phyloP scores from a whole-genome alignment of 1,284 basidiomycete genomes.

The Cutaneotrichosporon sp. region DNA sequence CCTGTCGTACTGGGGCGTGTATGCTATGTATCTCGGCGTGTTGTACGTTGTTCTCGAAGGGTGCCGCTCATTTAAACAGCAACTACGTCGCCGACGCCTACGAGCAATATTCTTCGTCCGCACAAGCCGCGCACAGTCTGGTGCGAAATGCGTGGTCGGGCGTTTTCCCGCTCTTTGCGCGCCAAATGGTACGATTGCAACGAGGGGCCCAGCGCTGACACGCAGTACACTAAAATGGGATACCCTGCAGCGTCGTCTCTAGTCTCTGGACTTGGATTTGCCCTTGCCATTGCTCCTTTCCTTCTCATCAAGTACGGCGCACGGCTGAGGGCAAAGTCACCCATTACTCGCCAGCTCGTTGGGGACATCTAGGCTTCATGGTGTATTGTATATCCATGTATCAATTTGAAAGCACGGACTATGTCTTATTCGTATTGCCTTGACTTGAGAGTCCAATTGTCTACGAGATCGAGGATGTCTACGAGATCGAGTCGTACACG shows the following conservation, averaged over 20 bases:
- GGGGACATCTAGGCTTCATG: neutral
- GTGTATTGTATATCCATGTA: no score
- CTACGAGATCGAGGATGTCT: no score
- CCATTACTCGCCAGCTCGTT: conserved; percentile 1
- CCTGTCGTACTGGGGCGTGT: conserved; percentile 34
- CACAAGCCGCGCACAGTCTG: conserved; percentile 46
- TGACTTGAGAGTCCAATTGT: no score
- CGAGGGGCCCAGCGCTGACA: conserved; percentile 20
- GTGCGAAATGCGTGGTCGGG: conserved; percentile 39
- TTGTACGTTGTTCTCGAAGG: conserved; percentile 33
- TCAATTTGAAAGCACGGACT: no score
- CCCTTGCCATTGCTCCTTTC: conserved; percentile 38
- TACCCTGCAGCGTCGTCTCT: conserved; percentile 41
- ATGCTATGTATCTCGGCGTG: conserved; percentile 37
- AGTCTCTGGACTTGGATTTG: conserved; percentile 37
- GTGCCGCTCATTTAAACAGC: conserved; percentile 10
- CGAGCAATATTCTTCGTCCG: conserved; percentile 44
- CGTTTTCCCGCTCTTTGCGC: conserved; percentile 40
- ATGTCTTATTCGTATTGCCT: no score
- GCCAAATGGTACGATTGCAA: conserved; percentile 17
- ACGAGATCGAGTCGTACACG: conserved; percentile 23
- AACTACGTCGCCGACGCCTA: conserved; percentile 45
- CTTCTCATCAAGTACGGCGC: conserved; percentile 41
- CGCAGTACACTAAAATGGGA: conserved; percentile 37
- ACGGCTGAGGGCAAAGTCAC: conserved; percentile 27